A percentile compares a stretch with the other conserved stretches of the same genome.
phyloP scores from a whole-genome alignment of 164 flowering plant species.

The Vitis riparia region DNA sequence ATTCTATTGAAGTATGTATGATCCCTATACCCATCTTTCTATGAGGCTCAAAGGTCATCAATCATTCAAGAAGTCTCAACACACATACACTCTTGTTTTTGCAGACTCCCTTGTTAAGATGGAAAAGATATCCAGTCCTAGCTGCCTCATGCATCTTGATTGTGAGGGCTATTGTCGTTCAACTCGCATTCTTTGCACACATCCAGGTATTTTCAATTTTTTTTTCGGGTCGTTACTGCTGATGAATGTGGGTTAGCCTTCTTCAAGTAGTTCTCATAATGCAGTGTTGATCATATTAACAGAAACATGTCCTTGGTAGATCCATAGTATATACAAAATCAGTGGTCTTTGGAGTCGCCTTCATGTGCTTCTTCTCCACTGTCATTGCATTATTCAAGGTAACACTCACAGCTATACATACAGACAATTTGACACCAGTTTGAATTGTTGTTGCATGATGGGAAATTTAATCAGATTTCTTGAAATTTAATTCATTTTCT shows the following conservation, averaged over 20 bases:
- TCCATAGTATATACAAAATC: slow-evolving; percentile 26
- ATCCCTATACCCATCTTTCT: neutral
- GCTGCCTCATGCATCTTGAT: slow-evolving; percentile 45
- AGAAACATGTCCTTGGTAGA: slow-evolving; percentile 40
- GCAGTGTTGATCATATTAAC: neutral
- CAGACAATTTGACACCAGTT: neutral
- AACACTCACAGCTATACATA: slow-evolving; percentile 1
- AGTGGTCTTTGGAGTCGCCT: slow-evolving; percentile 41
- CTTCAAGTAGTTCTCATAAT: neutral
- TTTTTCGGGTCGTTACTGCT: neutral
- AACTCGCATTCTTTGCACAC: slow-evolving; percentile 47
- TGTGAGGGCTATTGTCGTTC: slow-evolving; percentile 49
- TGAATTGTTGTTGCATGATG: no score
- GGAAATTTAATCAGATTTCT: no score
- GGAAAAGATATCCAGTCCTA: slow-evolving; percentile 47
- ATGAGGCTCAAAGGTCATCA: neutral
- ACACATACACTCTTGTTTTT: neutral
- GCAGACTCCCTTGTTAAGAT: slow-evolving; percentile 49
- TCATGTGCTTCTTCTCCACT: slow-evolving; percentile 48
- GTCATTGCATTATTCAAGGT: slow-evolving; percentile 56
- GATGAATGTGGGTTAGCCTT: no score
- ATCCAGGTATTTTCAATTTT: slow-evolving; percentile 36
- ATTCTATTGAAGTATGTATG: slow-evolving; percentile 47
- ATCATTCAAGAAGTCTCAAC: neutral
- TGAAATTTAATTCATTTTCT: no score